Evolutionary conservation across 805 yeast genomes (phyloP), one percentile per base, ranked within the genome.

Genomic region (Ogataea pini): DNA sequence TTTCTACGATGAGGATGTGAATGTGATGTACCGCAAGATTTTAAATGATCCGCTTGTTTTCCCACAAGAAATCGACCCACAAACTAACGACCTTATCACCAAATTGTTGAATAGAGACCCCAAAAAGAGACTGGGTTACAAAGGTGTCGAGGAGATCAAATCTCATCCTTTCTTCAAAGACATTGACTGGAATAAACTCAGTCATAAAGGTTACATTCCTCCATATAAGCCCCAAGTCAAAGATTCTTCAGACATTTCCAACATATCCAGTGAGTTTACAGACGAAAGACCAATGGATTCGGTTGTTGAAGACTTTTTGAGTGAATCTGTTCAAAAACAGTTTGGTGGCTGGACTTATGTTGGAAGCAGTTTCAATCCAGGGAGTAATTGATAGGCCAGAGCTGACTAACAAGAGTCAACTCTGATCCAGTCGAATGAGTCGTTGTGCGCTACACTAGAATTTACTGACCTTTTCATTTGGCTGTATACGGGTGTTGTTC

Each of bases 301-400:
- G 52, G 97, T 94, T 10, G 97, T 91, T 14, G 96, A 91, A 65
- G 96, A 89, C 62, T 89, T 79, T 57, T 76, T 94, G 53, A 87
- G 95, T 61, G 98, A 90, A 59, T 82, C 91, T 59, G 97, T 94
- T n/a, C 99, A 94, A 69, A 83, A 86, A 64, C 98, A 94, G 70
- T 94, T 94, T 74, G 98, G 97, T 40, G 98, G 99, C 6, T 94
- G 99, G 99, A 92, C 98, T 2, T 92, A 91, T 68, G 88, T 85
- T 41, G 95, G 94, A 2, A 63, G 65, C 40, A 63, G 68, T 46
- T 65, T 59, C 51, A 55, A 56, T 17, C 57, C 57, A 28, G 57
- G 49, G 12, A 49, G 54, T 16, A 49, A 49, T 19, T 41, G 29
- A 39, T 13, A 16, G 7, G 25, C 25, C 25, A 22, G n/a, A n/a